phyloP scores from a whole-genome alignment of 108 stramenopile genomes.

The Skeletonema menzelii region DNA sequence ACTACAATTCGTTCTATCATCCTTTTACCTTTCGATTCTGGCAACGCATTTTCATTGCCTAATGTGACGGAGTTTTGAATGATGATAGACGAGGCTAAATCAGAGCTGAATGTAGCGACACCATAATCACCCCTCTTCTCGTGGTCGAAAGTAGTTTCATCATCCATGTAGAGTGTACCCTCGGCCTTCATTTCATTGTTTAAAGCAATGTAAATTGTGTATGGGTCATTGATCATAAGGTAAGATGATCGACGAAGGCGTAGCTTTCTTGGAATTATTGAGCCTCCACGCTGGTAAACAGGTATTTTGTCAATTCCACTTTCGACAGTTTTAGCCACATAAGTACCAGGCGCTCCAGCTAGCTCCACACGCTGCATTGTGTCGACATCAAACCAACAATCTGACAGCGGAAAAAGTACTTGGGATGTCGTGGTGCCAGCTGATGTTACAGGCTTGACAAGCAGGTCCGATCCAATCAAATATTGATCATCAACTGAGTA shows the following conservation, averaged over 20 bases:
- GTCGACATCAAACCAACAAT: conserved; percentile 91
- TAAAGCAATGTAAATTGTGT: conserved; percentile 93
- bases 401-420: conserved; percentile 79
- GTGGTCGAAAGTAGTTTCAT: conserved; percentile 91
- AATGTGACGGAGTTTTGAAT: conserved; percentile 53
- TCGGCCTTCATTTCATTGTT: conserved; percentile 64
- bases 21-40: conserved; percentile 29
- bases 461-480: conserved; percentile 93
- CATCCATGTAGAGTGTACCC: conserved; percentile 96
- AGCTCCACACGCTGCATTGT: conserved; percentile 56
- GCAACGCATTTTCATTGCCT: conserved; percentile 49
- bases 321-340: conserved; percentile 51
- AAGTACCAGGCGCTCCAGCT: conserved; percentile 33
- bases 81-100: conserved; percentile 36
- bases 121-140: conserved; percentile 64
- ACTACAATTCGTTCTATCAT: conserved; percentile 82
- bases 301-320: conserved; percentile 91
- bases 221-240: conserved; percentile 95
- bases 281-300: conserved; percentile 90
- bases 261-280: conserved; percentile 89
- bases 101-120: conserved; percentile 56
- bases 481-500: conserved; percentile 87
- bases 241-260: conserved; percentile 90
- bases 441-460: conserved; percentile 95
- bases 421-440: conserved; percentile 71